These are phyloP conservation scores for Pichia heedii DNA, from an alignment of 805 yeast genomes.

Conservation along the genomic window DNA sequence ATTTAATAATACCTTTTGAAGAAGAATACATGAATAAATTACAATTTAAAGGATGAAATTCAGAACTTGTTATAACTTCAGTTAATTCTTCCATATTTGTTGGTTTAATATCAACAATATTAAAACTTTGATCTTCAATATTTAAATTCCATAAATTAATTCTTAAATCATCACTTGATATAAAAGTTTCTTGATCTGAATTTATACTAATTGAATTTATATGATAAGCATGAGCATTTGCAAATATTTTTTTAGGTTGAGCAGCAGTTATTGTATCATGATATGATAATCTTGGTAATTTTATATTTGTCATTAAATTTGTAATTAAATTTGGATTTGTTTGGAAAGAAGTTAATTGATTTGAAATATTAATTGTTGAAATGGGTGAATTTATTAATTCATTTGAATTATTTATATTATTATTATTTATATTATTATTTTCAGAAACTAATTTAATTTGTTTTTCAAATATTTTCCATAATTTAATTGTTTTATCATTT, in stretches of 20 bases:
- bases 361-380: constrained; percentile 12
- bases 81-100: constrained; percentile 98
- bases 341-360: constrained; percentile 22
- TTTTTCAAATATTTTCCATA: constrained; percentile 93
- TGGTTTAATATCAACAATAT: constrained; percentile 96
- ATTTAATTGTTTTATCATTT: constrained; percentile 95
- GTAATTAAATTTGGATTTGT: constrained; percentile 17
- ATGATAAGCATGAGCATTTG: constrained; percentile 97
- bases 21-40: constrained; percentile 92
- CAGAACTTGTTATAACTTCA: constrained; percentile 94
- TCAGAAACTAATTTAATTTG: constrained; percentile 87
- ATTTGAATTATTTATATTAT: background rate
- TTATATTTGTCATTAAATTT: constrained; percentile 34
- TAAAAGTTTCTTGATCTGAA: constrained; percentile 91
- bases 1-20: constrained; percentile 89
- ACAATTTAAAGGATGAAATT: constrained; percentile 90
- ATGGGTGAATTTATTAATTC: background rate
- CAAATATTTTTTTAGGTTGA: constrained; percentile 81
- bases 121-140: constrained; percentile 90
- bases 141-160: constrained; percentile 93
- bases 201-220: constrained; percentile 92
- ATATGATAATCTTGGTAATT: constrained; percentile 79
- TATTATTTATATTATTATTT: constrained; percentile 54
- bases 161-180: constrained; percentile 88
- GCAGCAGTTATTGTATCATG: constrained; percentile 96